Evolutionary conservation across 1,139 yeast genomes (phyloP), one percentile per base, ranked within the genome.

Genomic region (Magnusiomyces ingens): DNA sequence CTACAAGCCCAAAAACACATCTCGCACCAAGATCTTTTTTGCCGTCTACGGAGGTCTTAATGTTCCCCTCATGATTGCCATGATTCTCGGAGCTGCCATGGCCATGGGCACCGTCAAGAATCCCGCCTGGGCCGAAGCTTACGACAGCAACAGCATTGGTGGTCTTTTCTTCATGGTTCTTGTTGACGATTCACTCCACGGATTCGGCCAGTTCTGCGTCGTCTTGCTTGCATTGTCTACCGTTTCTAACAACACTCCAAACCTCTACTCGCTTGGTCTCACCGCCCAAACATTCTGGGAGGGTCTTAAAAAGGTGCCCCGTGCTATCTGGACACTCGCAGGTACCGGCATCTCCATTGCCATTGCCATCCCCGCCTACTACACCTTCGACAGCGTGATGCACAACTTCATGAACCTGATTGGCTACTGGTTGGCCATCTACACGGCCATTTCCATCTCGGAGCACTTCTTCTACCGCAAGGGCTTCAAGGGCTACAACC

Each of bases 391-490:
- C 57, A 64, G 70, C 10, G 90, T 86, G 63, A 85, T 90, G 85
- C 78, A 79, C 57, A 82, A 85, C 72, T 89, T 90, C 72, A 88
- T 90, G 96, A 83, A 87, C 73, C 74, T 89, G 68, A 87, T 90
- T 68, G 93, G 88, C 59, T 90, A 90, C 77, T 90, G 93, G 80
- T 77, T 90, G 68, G 89, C 96, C 57, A 85, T 89, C 65, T 90
- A 90, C 73, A 81, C 80, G 65, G 80, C 87, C 50, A 80, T 89
- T 67, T 71, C 80, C 48, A 68, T 85, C 22, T 77, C 88, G 43
- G 96, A 89, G 70, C 96, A 90, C 71, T 82, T 86, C 66, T 75
- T 88, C 65, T 85, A 80, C 78, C 77, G 73, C 60, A 63, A 63
- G 15, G 85, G 85, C 53, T 77, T 79, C 63, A 62, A 71, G 47